phyloP scores from a whole-genome alignment of 345 rosid species.

The Corymbia maculata region DNA sequence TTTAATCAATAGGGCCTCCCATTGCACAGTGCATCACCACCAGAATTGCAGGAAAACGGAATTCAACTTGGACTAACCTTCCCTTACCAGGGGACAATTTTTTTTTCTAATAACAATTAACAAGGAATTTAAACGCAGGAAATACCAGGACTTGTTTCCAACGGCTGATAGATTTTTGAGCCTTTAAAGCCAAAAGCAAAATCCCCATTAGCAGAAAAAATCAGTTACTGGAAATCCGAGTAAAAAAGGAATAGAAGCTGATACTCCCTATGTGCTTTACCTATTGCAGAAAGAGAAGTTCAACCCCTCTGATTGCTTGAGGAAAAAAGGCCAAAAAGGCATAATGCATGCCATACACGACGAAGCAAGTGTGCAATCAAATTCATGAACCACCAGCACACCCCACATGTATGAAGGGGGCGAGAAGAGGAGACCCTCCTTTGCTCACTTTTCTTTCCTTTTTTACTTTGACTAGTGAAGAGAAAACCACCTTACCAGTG shows the following conservation, averaged over 20 bases:
- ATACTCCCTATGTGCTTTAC: constrained; percentile 61
- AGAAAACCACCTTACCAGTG: constrained; percentile 2
- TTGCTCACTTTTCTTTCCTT: neutral
- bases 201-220: constrained; percentile 44
- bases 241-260: constrained; percentile 21
- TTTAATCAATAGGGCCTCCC: constrained; percentile 80
- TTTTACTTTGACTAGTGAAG: constrained; percentile 8
- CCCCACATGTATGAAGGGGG: neutral
- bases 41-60: constrained; percentile 71
- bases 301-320: constrained; percentile 47
- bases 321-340: constrained; percentile 37
- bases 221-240: constrained; percentile 30
- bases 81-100: constrained; percentile 96
- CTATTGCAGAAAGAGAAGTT: constrained; percentile 37
- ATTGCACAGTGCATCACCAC: constrained; percentile 84
- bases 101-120: constrained; percentile 25
- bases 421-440: neutral
- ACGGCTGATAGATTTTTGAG: constrained; percentile 72
- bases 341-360: neutral
- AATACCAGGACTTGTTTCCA: constrained; percentile 84
- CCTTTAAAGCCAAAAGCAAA: constrained; percentile 60
- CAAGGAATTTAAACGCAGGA: constrained; percentile 21
- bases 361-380: neutral
- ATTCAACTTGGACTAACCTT: constrained; percentile 57
- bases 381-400: neutral